Percentiles rank a stretch among this genome's conserved stretches.
Evolutionary conservation across 768 basidiomycete genomes (phyloP).

Genomic region (Holtermannia corniformis): DNA sequence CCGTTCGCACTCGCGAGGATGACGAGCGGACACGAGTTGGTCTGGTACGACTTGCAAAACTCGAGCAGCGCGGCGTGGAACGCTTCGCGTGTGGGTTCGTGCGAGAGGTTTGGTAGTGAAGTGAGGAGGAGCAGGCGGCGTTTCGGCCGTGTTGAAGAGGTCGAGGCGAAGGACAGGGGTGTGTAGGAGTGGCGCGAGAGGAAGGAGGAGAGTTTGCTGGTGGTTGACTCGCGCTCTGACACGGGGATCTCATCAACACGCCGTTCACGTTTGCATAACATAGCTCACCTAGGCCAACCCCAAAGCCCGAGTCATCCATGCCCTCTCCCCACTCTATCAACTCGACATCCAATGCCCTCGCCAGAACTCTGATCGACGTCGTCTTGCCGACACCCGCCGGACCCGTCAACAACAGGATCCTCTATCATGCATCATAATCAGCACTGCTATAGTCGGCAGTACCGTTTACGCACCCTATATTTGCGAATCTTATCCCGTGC

Average conservation of each 20-base stretch:
- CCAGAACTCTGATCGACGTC: conserved; percentile 64
- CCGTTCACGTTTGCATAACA: too few species aligned
- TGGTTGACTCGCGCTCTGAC: conserved; percentile 42
- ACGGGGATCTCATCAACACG: neutral
- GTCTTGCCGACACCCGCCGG: conserved; percentile 89
- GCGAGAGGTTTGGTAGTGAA: conserved; percentile 83
- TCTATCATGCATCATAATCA: conserved; percentile 44
- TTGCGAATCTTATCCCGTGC: conserved; percentile 31
- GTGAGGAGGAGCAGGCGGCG: conserved; percentile 69
- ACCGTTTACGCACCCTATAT: conserved; percentile 27
- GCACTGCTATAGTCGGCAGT: neutral
- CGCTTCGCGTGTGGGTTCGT: conserved; percentile 54
- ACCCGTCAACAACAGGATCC: conserved; percentile 75
- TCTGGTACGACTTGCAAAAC: conserved; percentile 45
- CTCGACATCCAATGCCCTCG: conserved; percentile 64
- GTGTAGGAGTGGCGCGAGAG: conserved; percentile 48
- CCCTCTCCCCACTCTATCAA: conserved; percentile 77
- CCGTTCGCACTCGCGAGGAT: conserved; percentile 77
- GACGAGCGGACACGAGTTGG: conserved; percentile 55
- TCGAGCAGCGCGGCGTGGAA: conserved; percentile 64
- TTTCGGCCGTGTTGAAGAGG: conserved; percentile 6
- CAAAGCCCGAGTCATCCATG: conserved; percentile 48
- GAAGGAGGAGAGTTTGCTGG: conserved; percentile 64
- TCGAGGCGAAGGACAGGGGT: conserved; percentile 42
- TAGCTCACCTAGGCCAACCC: conserved; percentile 40